Conservation (phyloP, 2,329 filamentous ascomycete genomes). For the Aphanoascus verrucosus region DNA sequence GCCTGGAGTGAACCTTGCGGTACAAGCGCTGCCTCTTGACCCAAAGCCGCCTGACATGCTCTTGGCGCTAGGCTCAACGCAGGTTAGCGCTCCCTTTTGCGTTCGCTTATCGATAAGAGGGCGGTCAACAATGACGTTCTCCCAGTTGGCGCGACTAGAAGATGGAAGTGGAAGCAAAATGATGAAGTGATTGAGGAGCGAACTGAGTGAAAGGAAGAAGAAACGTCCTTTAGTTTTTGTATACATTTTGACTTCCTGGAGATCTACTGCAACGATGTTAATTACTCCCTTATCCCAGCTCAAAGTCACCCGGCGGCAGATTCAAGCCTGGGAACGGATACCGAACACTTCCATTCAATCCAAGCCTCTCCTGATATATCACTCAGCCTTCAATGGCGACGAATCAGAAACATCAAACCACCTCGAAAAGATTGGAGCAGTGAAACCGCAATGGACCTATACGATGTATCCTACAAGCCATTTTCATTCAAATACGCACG, state of each 20-base stretch:
- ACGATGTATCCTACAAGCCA: slow-evolving; percentile 57
- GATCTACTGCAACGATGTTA: slow-evolving; percentile 7
- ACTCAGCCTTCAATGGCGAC: slow-evolving; percentile 44
- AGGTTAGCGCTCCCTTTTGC: neutral
- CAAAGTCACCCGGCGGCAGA: slow-evolving; percentile 47
- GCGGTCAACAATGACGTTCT: neutral
- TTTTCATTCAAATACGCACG: slow-evolving; percentile 58
- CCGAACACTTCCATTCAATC: slow-evolving; percentile 56
- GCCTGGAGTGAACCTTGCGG: neutral
- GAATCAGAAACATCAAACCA: slow-evolving; percentile 47
- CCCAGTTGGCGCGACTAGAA: too few relatives aligned
- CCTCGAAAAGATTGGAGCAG: slow-evolving; percentile 44
- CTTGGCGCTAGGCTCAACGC: neutral
- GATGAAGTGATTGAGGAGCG: neutral
- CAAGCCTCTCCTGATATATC: slow-evolving; percentile 57
- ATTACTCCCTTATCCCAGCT: slow-evolving; percentile 42
- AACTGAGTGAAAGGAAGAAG: neutral
- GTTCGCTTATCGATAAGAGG: slow-evolving; percentile 7
- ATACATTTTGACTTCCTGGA: neutral
- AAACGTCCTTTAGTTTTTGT: neutral
- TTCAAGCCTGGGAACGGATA: slow-evolving; percentile 46
- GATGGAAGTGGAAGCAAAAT: neutral
- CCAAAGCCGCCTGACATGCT: neutral
- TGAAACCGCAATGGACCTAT: slow-evolving; percentile 56
- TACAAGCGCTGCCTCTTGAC: neutral